Evolutionary conservation across 1,139 yeast genomes (phyloP), one percentile per base, ranked within the genome.

Genomic region (Saccharomyces hybrid): DNA sequence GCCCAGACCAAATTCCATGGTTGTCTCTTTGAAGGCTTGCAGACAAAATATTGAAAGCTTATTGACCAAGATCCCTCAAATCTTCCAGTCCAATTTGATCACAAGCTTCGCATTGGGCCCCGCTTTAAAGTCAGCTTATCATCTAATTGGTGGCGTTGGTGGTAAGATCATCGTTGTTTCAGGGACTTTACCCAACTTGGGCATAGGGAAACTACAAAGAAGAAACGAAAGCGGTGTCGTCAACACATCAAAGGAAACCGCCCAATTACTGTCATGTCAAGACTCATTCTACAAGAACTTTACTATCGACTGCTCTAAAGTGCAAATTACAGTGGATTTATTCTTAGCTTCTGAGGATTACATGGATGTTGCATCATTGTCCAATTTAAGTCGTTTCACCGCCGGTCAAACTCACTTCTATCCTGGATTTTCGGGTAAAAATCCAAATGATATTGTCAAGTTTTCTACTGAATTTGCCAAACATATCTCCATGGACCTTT

Each of bases 391-490:
- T 49, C 83, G 96, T 62, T 93, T 76, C 74, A 91, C 99, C 51
- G 96, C 96, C 56, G 99, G 99, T 67, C 96, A 91, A 76, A 90
- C 97, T 4, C 96, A 88, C 71, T 91, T 85, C 74, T 93, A 93
- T 70, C 97, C 98, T 26, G 95, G 96, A 14, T 95, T 97, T 95
- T 79, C 85, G 56, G 95, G 96, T 53, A 77, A 81, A 50, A 84
- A 85, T 60, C 76, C 81, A 51, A 91, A 88, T 68, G 98, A 91
- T 70, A 95, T 88, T 46, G 80, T 85, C 58, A 95, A 93, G 72
- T 81, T 91, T 61, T 83, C 95, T 4, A 87, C 84, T 66, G 99
- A 93, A 76, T 80, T 93, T 55, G 82, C 93, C 55, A 90, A 88
- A 69, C 96, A 90, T 66, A 76, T 93, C 63, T 82, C 96, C 5